Conservation (phyloP, 495 filamentous ascomycete species). For the Lindgomyces ingoldianus region DNA sequence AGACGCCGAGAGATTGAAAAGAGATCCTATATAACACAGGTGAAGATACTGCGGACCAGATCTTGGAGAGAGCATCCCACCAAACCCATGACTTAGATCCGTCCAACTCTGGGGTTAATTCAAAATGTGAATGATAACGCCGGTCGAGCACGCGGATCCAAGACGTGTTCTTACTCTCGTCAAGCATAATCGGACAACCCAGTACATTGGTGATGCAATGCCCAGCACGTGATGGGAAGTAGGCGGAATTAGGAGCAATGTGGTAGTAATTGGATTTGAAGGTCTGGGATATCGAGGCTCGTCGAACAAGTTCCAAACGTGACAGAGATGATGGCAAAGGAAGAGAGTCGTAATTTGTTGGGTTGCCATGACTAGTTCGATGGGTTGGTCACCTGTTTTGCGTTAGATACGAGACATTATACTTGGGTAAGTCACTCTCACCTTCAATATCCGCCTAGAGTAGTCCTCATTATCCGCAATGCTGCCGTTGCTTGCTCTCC, state of each 20-base stretch:
- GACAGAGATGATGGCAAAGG: constrained; percentile 3
- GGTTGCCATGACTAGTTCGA: constrained; percentile 7
- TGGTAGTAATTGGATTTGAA: not conserved
- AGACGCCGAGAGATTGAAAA: constrained; percentile 17
- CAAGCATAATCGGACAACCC: constrained; percentile 29
- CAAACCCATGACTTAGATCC: not conserved
- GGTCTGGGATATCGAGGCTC: not conserved
- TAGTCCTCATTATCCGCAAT: constrained; percentile 98
- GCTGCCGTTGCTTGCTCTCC: constrained; percentile 91
- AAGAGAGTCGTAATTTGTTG: constrained; percentile 3
- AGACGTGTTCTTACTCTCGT: constrained; percentile 35
- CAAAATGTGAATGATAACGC: constrained; percentile 5
- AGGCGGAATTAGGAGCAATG: constrained; percentile 15
- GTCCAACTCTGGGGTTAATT: not conserved
- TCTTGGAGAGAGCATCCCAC: constrained; percentile 15
- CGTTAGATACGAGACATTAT: constrained; percentile 10
- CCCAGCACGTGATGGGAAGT: constrained; percentile 19
- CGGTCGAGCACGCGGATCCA: constrained; percentile 8
- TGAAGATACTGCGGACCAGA: constrained; percentile 21
- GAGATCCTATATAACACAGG: constrained; percentile 27
- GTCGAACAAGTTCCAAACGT: constrained; percentile 3
- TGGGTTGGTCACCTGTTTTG: constrained; percentile 32
- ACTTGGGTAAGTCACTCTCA: constrained; percentile 46
- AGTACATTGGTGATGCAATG: not conserved
- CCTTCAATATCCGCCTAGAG: constrained; percentile 92